Conservation (phyloP, 139 green algal genomes). For the Chlamydomonas sphaeroides region DNA sequence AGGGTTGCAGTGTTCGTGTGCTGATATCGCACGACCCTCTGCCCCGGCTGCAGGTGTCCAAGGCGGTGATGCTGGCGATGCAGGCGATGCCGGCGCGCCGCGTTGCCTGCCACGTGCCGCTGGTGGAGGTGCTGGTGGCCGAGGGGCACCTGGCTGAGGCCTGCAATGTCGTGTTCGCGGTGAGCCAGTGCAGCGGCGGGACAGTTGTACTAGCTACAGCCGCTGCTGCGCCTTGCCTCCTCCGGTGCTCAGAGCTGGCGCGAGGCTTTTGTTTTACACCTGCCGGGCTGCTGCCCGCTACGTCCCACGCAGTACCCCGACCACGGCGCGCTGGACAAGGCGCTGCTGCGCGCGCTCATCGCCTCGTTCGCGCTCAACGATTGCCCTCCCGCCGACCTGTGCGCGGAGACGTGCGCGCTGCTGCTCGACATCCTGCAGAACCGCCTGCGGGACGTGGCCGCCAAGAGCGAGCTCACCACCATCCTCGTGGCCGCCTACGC, state of each 20-base stretch:
- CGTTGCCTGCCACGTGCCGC: constrained; percentile 13
- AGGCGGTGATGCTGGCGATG: neutral
- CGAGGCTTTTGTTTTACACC: too few species aligned
- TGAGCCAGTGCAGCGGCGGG: too few species aligned
- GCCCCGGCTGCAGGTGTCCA: neutral
- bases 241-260: too few species aligned
- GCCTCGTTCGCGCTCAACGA: constrained; percentile 1
- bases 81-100: neutral
- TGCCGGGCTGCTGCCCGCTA: too few species aligned
- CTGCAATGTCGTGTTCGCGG: neutral
- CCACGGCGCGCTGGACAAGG: constrained; percentile 27
- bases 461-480: constrained; percentile 21
- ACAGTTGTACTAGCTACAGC: too few species aligned
- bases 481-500: constrained; percentile 29
- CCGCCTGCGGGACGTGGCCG: constrained; percentile 13
- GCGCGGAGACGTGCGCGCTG: neutral
- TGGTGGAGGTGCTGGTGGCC: constrained; percentile 29
- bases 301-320: constrained; percentile 3
- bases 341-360: constrained; percentile 18
- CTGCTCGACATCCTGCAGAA: constrained; percentile 28
- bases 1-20: too few species aligned
- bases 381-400: constrained; percentile 4
- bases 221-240: too few species aligned
- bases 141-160: constrained; percentile 19
- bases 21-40: neutral